These are phyloP conservation scores for Microstegium vimineum DNA, from an alignment of 176 grass and related monocot genomes.

Conservation along the genomic window DNA sequence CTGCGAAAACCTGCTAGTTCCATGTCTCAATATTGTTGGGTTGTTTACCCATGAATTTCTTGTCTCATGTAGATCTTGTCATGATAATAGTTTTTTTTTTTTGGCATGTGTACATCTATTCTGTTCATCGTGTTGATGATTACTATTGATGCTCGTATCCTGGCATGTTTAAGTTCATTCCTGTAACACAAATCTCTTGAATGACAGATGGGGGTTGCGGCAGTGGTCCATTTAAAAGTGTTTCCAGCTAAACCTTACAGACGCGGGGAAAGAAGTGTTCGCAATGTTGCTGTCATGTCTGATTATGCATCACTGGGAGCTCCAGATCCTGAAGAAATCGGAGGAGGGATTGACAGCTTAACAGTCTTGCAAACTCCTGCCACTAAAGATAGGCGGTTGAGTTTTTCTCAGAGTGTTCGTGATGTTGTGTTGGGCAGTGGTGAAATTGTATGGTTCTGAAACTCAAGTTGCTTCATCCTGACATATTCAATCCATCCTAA, in stretches of 20 bases:
- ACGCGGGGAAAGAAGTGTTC: constrained; percentile 68
- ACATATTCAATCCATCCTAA: not conserved
- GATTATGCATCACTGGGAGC: constrained; percentile 89
- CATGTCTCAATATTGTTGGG: not conserved
- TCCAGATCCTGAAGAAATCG: constrained; percentile 91
- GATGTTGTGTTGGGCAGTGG: constrained; percentile 88
- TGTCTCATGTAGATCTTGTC: not conserved
- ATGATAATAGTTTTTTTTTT: not conserved
- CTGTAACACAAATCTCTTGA: constrained; percentile 6
- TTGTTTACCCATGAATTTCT: not conserved
- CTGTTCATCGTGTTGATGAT: not conserved
- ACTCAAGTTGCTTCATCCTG: constrained; percentile 2
- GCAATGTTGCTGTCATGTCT: constrained; percentile 82
- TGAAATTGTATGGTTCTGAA: constrained; percentile 74
- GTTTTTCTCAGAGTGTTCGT: constrained; percentile 86
- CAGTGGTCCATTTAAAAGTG: constrained; percentile 87
- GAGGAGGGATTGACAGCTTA: constrained; percentile 58
- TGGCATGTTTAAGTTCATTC: constrained; percentile 6
- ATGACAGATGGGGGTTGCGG: constrained; percentile 87
- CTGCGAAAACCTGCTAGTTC: not conserved
- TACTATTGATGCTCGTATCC: constrained; percentile 3
- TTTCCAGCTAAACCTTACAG: constrained; percentile 89
- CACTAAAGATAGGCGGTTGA: constrained; percentile 56
- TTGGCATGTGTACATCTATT: not conserved
- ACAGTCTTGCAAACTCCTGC: constrained; percentile 53